Evolutionary conservation across 2,329 filamentous ascomycete genomes (phyloP), one percentile per base, ranked within the genome.

Genomic region (Ophiostoma australiae): DNA sequence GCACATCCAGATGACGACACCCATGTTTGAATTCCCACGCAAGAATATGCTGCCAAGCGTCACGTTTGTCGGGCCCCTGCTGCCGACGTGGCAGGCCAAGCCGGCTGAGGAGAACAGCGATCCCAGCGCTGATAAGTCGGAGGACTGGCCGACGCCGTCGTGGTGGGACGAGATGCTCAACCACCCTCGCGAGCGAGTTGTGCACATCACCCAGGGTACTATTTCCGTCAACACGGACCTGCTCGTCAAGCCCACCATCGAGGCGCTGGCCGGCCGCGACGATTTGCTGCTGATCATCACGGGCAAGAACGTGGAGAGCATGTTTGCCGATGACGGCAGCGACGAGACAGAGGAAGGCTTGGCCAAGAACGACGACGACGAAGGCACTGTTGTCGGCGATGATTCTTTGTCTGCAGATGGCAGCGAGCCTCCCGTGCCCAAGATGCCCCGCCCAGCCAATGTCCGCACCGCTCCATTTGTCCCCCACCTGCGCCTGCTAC

Each of bases 1-100:
- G 70, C 80, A 81, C 72, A 79, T 81, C 23, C 79, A 80, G 41
- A 71, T 71, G 67, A 73, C 69, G n/a, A 74, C 72, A 58, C 72
- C 73, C 13, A 63, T 71, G 1, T 75, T 76, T 3, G 75, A 76
- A 52, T 75, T 75, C n/a, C 74, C 75, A 0, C 71, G 74, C 2
- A 71, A 44, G 44, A 69, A 71, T 27, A 68, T 73, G 37, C 58
- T 67, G 27, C 72, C 72, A 3, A 69, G 67, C 1, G 70, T 76
- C 1, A 70, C 63, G 6, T 76, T 75, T 67, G 72, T 76, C 2
- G 71, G 44, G 1, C 72, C 61, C 3, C 72, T 69, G n/a, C 41
- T 68, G 17, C 65, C 74, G 11, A 33, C 66, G 0, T 69, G 44
- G 70, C 44, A 69, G 1, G 63, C 44, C 27, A 63, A 63, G 5